Evolutionary conservation across 2,329 filamentous ascomycete species (phyloP), one percentile per base, ranked within the genome.

Genomic region (Calonectria naviculata): DNA sequence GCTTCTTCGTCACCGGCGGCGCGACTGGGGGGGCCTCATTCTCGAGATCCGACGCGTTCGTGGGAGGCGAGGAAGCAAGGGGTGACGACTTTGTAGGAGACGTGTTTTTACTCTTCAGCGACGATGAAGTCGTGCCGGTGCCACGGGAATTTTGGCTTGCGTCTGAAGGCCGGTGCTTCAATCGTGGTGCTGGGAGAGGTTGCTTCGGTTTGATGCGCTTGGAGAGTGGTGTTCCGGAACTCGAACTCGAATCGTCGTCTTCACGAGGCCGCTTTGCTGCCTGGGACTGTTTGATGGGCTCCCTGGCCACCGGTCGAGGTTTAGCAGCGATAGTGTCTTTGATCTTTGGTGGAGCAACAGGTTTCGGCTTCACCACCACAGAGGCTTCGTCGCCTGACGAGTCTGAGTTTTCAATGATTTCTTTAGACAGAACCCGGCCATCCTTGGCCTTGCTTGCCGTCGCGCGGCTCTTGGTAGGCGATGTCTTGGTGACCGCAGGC

Each of bases 51-150:
- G 90, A 92, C 1, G 90, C 91, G 73, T 92, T 92, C 9, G 90
- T 92, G 0, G 90, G 90, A 15, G 90, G 90, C 8, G 90, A 92
- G 1, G 90, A 90, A n/a, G 90, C 90, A 21, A 92, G 83, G 5
- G 90, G 91, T 12, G 91, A 92, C 3, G 91, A 92, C 79, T 92
- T 92, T 62, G 85, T 85, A 0, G 89, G 90, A 8, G 89, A 91
- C 0, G 87, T 91, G 72, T 86, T 83, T 80, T 89, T 89, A 78
- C 82, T 84, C 79, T 85, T 88, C 56, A 83, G 80, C 1, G 86
- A 85, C 7, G 87, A 85, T 2, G 83, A 84, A 29, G 75, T 80
- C 10, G 71, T 76, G 17, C 71, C 72, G 2, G 73, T 78, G 34
- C 81, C 82, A 46, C 87, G 85, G 21, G 87, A 86, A 69, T 84